Evolutionary conservation across 345 rosid species (phyloP).

Genomic region (Eucalyptus erythrocorys): DNA sequence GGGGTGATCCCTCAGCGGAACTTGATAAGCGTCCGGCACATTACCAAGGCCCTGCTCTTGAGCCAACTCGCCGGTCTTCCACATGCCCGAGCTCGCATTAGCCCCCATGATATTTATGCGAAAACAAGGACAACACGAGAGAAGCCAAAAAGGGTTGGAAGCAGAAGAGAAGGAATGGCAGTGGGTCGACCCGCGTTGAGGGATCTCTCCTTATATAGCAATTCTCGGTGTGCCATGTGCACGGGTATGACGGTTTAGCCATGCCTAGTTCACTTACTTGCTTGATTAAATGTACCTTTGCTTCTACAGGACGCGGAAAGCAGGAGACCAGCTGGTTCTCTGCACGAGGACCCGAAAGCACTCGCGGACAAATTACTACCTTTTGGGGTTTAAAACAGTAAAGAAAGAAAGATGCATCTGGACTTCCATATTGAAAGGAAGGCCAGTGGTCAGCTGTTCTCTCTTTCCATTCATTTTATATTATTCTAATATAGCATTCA

Average conservation of each 20-base stretch:
- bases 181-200: not conserved
- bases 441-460: not conserved
- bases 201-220: not conserved
- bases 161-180: not conserved
- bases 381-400: not conserved
- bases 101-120: not conserved
- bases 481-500: not conserved
- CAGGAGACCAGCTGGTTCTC: not conserved
- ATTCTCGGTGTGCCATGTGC: not conserved
- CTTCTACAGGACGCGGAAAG: not conserved
- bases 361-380: not conserved
- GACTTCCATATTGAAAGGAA: not conserved
- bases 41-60: constrained; percentile 30
- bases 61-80: constrained; percentile 1
- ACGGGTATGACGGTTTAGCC: not conserved
- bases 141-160: not conserved
- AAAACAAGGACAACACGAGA: not conserved
- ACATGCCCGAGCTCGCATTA: not conserved
- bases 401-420: not conserved
- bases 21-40: constrained; percentile 17
- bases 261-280: not conserved
- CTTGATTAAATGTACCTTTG: not conserved
- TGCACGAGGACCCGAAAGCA: not conserved
- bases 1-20: constrained; percentile 16
- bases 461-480: not conserved